Conservation (phyloP, 2,329 filamentous ascomycete species). For the Arthrinium phaeospermum region DNA sequence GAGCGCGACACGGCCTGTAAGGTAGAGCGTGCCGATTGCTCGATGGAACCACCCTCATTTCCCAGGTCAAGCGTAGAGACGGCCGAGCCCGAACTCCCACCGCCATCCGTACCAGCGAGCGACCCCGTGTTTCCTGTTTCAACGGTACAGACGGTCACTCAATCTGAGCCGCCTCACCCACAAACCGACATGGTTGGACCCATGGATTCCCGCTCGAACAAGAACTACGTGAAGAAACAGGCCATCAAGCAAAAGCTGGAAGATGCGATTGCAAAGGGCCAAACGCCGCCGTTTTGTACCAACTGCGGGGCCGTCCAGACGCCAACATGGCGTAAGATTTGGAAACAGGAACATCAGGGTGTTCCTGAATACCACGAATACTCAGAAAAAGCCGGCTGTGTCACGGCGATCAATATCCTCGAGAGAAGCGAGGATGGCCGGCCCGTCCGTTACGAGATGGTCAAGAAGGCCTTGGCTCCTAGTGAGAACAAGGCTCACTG, state of each 20-base stretch:
- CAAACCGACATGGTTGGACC: slow-evolving; percentile 48
- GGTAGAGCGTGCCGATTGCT: background rate
- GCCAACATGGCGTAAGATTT: slow-evolving; percentile 94
- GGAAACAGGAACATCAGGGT: slow-evolving; percentile 76
- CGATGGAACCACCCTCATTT: slow-evolving; percentile 31
- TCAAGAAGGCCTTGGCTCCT: slow-evolving; percentile 73
- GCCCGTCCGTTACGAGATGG: slow-evolving; percentile 71
- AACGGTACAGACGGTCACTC: slow-evolving; percentile 37
- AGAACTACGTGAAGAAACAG: slow-evolving; percentile 69
- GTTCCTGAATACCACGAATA: slow-evolving; percentile 73
- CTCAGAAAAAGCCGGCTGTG: slow-evolving; percentile 73
- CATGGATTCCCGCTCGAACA: slow-evolving; percentile 55
- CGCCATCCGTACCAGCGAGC: slow-evolving; percentile 48
- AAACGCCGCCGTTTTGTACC: slow-evolving; percentile 85
- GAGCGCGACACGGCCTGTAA: background rate
- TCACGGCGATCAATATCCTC: slow-evolving; percentile 75
- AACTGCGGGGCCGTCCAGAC: slow-evolving; percentile 97
- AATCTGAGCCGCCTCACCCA: slow-evolving; percentile 48
- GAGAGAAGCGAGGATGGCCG: slow-evolving; percentile 67
- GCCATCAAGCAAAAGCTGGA: slow-evolving; percentile 65
- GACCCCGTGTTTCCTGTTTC: slow-evolving; percentile 45
- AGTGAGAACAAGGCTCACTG: slow-evolving; percentile 71
- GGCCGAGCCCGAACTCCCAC: slow-evolving; percentile 39
- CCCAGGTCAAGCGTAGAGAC: slow-evolving; percentile 29
- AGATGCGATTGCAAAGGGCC: slow-evolving; percentile 73